Conservation (phyloP, 2,329 filamentous ascomycete species). For the Penicillium sp. region DNA sequence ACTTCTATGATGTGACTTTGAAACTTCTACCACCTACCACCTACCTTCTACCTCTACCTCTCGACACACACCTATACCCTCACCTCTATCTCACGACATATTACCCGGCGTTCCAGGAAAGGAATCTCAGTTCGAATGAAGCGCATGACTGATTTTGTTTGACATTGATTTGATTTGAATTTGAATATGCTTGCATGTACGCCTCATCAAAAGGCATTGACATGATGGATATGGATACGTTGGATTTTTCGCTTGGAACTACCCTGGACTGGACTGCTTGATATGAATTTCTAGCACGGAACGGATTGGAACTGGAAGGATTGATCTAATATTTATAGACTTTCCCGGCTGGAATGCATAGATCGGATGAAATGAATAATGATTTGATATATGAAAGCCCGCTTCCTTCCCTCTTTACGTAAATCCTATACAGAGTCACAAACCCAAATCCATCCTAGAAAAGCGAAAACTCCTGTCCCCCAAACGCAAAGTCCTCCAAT, state of each 20-base stretch:
- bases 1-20: constrained; percentile 11
- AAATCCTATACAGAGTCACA: not conserved
- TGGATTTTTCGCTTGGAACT: not conserved
- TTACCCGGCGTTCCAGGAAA: constrained; percentile 13
- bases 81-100: constrained; percentile 4
- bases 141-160: constrained; percentile 4
- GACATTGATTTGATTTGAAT: not conserved
- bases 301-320: not conserved
- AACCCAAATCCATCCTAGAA: not conserved
- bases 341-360: not conserved
- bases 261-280: not conserved
- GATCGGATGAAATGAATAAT: constrained; percentile 17
- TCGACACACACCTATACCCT: not conserved
- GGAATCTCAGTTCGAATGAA: constrained; percentile 7
- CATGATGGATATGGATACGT: not conserved
- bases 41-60: not conserved
- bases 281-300: not conserved
- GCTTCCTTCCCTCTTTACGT: not conserved
- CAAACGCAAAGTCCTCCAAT: constrained; percentile 27
- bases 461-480: constrained; percentile 17
- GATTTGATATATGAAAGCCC: constrained; percentile 2
- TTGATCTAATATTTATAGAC: not conserved
- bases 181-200: not conserved
- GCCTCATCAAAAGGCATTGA: not conserved
- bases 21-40: not conserved